Base-by-base conservation (phyloP, 2,329 filamentous ascomycete species). In the Helicocarpus griseus region DNA sequence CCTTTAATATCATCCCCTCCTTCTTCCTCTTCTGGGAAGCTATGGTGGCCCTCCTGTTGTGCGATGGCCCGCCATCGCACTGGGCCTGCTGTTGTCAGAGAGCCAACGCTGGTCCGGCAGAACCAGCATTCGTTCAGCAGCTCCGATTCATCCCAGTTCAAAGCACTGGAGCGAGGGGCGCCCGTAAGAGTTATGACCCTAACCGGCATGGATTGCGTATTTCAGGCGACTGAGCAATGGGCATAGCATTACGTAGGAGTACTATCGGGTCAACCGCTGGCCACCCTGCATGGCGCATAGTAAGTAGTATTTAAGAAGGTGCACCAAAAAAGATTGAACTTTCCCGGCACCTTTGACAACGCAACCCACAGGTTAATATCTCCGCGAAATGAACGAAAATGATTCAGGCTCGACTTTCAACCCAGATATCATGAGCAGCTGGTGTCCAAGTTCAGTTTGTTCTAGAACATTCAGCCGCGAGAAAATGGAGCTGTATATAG, bases 131-230 rank as follows among this genome's bases (percentile, higher is more conserved):
- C 39, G 28, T 29, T 46, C 17, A 82, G 67, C 36, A 87, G 72
- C n/a, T 63, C 59, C 1, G 67, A 58, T 11, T 76, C 63, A 43
- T 74, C 64, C 78, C 83, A 86, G 38, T 75, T 65, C 21, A 88
- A 71, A 22, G 70, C 66, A 8, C 66, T 67, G 28, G 69, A 62
- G 31, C 75, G 66, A 2, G 85, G 85, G n/a, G 84, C 82, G 22
- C 85, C 85, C 50, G 77, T 73, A 51, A 83, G 66, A 54, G 80
- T 73, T 49, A 80, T 74, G 58, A 60, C 57, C 52, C 59, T 68
- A 41, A 41, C 53, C 26, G 63, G 47, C 66, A 69, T 69, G 24
- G 48, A n/a, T 36, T 2, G 31, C 22, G 24, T 21, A 14, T 49
- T 9, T 29, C 31, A 22, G 21, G 29, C 29, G 17, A 3, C 14